Evolutionary conservation across 225 moss, liverwort and hornwort species (phyloP).

Genomic region (Lunularia cruciata): DNA sequence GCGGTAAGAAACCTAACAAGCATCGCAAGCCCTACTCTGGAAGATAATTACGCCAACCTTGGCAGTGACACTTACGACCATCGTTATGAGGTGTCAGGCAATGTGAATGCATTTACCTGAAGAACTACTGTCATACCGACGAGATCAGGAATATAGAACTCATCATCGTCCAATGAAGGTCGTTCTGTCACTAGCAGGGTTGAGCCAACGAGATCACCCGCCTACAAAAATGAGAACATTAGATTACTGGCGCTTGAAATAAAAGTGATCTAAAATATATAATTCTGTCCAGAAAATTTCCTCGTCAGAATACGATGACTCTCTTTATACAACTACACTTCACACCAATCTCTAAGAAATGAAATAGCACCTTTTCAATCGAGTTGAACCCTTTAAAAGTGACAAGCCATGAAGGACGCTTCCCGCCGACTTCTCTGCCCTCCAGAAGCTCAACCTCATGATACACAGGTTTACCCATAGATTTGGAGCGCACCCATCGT

Average conservation of each 20-base stretch:
- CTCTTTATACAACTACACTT: no score
- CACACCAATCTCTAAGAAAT: neutral
- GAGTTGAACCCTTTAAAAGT: conserved; percentile 66
- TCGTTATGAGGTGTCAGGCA: no score
- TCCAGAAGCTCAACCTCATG: conserved; percentile 74
- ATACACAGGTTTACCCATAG: conserved; percentile 65
- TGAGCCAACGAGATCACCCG: conserved; percentile 75
- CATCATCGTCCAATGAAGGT: conserved; percentile 65
- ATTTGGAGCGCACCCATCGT: conserved; percentile 65
- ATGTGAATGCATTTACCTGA: conserved; percentile 39
- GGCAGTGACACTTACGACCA: no score
- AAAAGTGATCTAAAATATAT: neutral
- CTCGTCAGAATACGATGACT: neutral
- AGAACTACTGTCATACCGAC: conserved; percentile 78
- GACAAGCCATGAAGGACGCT: conserved; percentile 90
- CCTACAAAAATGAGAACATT: conserved; percentile 39
- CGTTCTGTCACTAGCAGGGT: conserved; percentile 73
- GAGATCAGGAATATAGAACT: conserved; percentile 83
- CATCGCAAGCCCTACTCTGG: no score
- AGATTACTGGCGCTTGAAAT: neutral
- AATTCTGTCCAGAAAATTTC: neutral
- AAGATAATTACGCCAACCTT: no score
- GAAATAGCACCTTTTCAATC: conserved; percentile 60
- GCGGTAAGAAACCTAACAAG: no score
- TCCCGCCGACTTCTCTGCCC: conserved; percentile 73